Conservation (phyloP, 495 filamentous ascomycete species). For the Lepraria neglecta region DNA sequence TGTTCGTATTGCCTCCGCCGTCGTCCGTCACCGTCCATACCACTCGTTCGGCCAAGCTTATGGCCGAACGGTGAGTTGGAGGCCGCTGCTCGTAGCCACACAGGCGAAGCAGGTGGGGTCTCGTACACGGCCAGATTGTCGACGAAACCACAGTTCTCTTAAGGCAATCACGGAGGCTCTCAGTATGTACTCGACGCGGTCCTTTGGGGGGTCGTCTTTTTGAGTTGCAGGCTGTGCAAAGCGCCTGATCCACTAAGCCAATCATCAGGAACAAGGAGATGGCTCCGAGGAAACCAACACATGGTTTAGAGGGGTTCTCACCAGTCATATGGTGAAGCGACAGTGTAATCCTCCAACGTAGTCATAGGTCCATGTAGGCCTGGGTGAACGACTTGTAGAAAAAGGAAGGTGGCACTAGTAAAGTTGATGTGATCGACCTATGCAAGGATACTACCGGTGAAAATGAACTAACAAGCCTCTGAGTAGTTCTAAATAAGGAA, state of each 20-base stretch:
- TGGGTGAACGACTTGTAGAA: not conserved
- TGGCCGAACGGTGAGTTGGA: slow-evolving; percentile 40
- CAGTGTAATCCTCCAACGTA: slow-evolving; percentile 7
- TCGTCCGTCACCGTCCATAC: slow-evolving; percentile 65
- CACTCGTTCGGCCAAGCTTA: slow-evolving; percentile 42
- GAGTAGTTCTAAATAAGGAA: slow-evolving; percentile 7
- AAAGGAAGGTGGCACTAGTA: too few species aligned
- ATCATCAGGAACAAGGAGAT: not conserved
- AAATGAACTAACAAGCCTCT: not conserved
- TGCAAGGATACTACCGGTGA: not conserved
- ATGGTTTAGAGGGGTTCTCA: slow-evolving; percentile 2
- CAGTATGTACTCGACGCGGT: not conserved
- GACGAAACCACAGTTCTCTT: slow-evolving; percentile 15
- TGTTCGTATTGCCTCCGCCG: slow-evolving; percentile 66
- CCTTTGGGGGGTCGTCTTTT: not conserved
- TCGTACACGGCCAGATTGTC: slow-evolving; percentile 57
- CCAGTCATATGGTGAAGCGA: slow-evolving; percentile 7
- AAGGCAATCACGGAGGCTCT: not conserved
- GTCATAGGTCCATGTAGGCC: slow-evolving; percentile 16
- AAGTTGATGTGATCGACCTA: not conserved
- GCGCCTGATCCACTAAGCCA: not conserved
- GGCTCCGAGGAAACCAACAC: not conserved
- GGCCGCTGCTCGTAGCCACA: slow-evolving; percentile 47
- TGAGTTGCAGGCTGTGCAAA: not conserved
- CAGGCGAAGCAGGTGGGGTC: slow-evolving; percentile 53